Evolutionary conservation across 2,329 filamentous ascomycete genomes (phyloP).

Genomic region (Aspergillus sp.): DNA sequence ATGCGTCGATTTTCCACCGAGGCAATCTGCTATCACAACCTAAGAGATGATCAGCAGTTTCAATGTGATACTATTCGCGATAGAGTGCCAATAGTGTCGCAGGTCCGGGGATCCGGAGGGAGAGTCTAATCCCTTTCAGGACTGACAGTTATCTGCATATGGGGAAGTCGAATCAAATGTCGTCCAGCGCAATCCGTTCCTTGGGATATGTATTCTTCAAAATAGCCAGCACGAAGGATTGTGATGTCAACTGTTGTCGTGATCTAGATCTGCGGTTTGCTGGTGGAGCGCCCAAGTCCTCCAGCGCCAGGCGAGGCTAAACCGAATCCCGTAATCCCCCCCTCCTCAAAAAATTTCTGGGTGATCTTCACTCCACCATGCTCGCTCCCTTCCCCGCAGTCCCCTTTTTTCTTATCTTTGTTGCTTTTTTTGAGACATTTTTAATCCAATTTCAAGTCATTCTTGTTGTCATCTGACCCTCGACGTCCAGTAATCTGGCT

Average conservation of each 20-base stretch:
- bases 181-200: no score
- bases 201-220: no score
- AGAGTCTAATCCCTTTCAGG: not conserved
- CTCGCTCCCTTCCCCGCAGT: not conserved
- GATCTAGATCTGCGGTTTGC: not conserved
- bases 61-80: conserved; percentile 6
- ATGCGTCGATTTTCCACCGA: no score
- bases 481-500: no score
- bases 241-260: not conserved
- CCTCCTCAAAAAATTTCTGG: conserved; percentile 1
- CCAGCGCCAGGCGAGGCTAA: not conserved
- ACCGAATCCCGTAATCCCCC: conserved; percentile 1
- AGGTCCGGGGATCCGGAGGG: conserved; percentile 6
- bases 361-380: conserved; percentile 7
- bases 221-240: no score
- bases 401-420: conserved; percentile 1
- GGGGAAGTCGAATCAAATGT: no score
- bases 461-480: no score
- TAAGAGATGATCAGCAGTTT: conserved; percentile 8
- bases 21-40: not conserved
- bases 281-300: no score
- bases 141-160: no score
- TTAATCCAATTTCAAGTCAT: not conserved
- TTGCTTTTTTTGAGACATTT: not conserved
- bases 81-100: conserved; percentile 8